Evolutionary conservation across 805 yeast species (phyloP), one percentile per base, ranked within the genome.

Genomic region (Pichia gijzeniarum): DNA sequence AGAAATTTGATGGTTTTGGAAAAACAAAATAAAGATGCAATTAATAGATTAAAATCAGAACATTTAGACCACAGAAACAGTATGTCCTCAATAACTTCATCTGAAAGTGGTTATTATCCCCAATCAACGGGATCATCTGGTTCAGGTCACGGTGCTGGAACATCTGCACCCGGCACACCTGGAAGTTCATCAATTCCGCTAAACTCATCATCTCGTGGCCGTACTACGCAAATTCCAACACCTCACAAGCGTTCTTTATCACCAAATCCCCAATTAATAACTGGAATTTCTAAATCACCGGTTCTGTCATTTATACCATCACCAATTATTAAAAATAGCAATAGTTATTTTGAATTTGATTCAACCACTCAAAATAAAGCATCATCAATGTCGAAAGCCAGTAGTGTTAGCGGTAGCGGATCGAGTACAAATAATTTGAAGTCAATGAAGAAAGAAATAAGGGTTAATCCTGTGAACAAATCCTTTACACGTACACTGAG

Each of bases 11-110:
- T 91, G 4, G 93, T 93, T 5, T 72, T 95, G 45, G 98, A 93
- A 55, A 85, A 85, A 56, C 97, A 96, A 8, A 93, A 93, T 59
- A 88, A 87, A 58, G 97, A 90, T 64, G 90, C 85, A 13, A 88
- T 93, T 51, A 85, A 86, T 57, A 70, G 96, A 51, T 74, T 93
- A 59, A 85, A 89, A 57, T 82, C 73, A 27, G 98, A 91, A 60
- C 95, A 87, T 61, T 53, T 82, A 52, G 86, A 80, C 52, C 80
- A 77, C 53, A 47, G 68, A 18, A 59, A 54, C 30, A 61, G 67
- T 47, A 47, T 62, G 2, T 63, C 69, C 65, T 50, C 70, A 38
- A 71, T 82, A 7, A 64, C 74, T 1, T 69, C 80, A 0, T 70
- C 78, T 2, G 71, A 77, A 4, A 55, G 58, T n/a, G 58, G 59